Percentiles rank a stretch among this genome's conserved stretches.
Evolutionary conservation across 2,329 filamentous ascomycete species (phyloP).

Genomic region (Calonectria multiphialidica): DNA sequence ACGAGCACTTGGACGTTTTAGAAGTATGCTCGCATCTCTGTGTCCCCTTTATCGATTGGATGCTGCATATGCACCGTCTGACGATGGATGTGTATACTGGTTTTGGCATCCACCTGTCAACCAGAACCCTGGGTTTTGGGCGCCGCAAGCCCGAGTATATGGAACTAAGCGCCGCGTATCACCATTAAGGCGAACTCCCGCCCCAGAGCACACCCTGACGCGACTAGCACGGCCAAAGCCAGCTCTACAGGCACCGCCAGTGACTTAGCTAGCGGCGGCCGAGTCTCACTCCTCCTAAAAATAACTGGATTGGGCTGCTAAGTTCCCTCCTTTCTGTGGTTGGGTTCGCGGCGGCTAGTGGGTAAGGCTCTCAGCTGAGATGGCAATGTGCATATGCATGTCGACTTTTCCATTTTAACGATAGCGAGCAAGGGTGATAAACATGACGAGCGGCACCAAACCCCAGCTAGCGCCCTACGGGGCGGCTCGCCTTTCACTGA

Average conservation of each 20-base stretch:
- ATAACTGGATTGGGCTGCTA: constrained; percentile 3
- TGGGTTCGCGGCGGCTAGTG: constrained; percentile 1
- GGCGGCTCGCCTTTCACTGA: constrained; percentile 1
- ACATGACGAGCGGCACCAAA: neutral
- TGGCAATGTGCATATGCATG: constrained; percentile 7
- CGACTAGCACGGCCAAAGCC: neutral
- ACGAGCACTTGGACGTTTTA: neutral
- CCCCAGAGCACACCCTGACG: neutral
- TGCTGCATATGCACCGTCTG: neutral
- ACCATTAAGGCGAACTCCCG: neutral
- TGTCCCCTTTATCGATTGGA: neutral
- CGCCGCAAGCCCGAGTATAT: neutral
- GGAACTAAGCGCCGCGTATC: neutral
- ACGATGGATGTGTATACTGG: neutral
- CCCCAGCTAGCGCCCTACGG: constrained; percentile 1
- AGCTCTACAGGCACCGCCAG: neutral
- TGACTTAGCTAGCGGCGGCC: neutral
- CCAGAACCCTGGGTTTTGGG: neutral
- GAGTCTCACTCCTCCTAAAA: neutral
- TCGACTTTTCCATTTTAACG: neutral
- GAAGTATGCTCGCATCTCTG: neutral
- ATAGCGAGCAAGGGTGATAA: neutral
- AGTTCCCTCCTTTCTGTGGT: neutral
- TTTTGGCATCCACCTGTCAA: neutral
- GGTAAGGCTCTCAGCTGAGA: constrained; percentile 6